phyloP scores from a whole-genome alignment of 768 basidiomycete species.

The Tylopilus plumbeoviolaceoides region DNA sequence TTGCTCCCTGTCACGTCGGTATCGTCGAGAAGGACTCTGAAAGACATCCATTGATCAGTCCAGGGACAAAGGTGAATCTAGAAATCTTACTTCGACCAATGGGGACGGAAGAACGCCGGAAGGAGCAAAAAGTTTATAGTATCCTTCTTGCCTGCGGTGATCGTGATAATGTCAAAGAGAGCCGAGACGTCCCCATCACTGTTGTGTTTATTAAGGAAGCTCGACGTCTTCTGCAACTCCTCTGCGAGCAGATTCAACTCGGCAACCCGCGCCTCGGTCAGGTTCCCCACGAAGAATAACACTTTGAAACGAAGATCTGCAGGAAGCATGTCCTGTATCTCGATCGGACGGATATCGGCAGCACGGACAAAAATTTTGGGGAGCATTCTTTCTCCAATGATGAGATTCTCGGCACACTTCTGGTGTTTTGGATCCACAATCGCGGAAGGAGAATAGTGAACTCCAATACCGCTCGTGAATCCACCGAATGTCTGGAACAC shows the following conservation, averaged over 20 bases:
- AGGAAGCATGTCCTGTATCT: conserved; percentile 1
- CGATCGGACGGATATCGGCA: background rate
- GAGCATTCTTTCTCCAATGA: background rate
- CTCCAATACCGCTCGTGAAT: background rate
- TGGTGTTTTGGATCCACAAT: background rate
- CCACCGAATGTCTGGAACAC: background rate
- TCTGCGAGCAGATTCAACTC: background rate
- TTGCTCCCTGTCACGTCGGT: conserved; percentile 24
- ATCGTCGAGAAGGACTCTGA: conserved; percentile 33
- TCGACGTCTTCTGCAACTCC: background rate
- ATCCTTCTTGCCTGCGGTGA: background rate
- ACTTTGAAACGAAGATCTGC: background rate
- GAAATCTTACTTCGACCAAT: background rate
- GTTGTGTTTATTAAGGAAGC: background rate
- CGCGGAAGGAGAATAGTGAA: background rate
- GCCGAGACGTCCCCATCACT: background rate
- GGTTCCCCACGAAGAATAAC: background rate
- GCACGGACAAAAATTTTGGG: background rate
- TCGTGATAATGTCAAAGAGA: background rate
- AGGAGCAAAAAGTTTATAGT: background rate
- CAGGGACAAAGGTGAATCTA: background rate
- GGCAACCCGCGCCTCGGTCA: background rate
- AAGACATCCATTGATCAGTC: background rate
- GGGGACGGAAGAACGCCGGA: conserved; percentile 3
- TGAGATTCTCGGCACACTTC: background rate